Evolutionary conservation across 768 basidiomycete genomes (phyloP), one percentile per base, ranked within the genome.

Genomic region (Psilocybe tampanensis): DNA sequence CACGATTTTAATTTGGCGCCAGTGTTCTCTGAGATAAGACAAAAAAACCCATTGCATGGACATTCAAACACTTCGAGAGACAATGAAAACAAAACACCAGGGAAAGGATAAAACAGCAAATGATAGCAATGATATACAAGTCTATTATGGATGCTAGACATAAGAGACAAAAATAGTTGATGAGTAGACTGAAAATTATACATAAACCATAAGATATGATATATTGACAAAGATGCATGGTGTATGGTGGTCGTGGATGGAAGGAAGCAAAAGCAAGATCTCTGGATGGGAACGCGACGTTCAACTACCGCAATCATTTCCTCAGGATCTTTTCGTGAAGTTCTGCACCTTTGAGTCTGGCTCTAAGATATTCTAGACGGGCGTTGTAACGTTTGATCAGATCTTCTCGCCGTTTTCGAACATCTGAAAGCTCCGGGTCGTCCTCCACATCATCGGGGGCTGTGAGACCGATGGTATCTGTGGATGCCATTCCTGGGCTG

Each of bases 331-430:
- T 76, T 63, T 83, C 82, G 54, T 74, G 79, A 12, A 94, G 69
- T 74, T 93, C 88, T 5, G 90, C 89, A 17, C 85, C 85, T 71
- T 87, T 92, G 67, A 92, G 74, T 64, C 83, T 85, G 29, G 89
- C 92, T 43, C 82, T 79, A 26, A 94, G 76, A 66, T 86, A 94
- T 61, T 91, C 89, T 54, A 93, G 68, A 47, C 90, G 84, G 23
- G 82, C 78, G 51, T 85, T 83, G 69, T 90, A 94, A 49, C 91
- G 80, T 54, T 73, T 78, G 23, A 82, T 81, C 47, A 93, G 83
- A 59, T 90, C 89, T 23, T 79, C 80, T 41, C 84, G 79, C 39
- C 89, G 80, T 54, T 79, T 74, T 50, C 86, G 82, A 51, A 93
- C 82, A 56, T 91, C 88, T 2, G 66, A 63, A 59, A 90, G 73